A percentile compares a stretch with the other conserved stretches of the same genome.
phyloP scores from a whole-genome alignment of 108 stramenopile species.

The Licmophora abbreviata region DNA sequence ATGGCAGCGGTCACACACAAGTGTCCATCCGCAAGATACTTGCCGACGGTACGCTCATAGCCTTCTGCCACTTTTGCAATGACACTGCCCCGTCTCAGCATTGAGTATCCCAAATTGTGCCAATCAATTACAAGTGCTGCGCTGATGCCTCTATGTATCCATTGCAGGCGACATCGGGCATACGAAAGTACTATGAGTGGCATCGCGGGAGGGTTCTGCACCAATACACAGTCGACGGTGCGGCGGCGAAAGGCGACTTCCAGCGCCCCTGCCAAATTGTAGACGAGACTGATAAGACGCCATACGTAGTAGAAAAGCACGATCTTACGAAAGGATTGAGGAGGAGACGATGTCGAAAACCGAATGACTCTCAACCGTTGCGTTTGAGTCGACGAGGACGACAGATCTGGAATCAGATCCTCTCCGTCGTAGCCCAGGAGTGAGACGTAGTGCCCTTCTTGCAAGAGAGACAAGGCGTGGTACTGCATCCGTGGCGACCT shows the following conservation, averaged over 20 bases:
- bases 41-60: slow-evolving; percentile 73
- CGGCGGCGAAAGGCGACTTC: slow-evolving; percentile 25
- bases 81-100: slow-evolving; percentile 46
- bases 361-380: slow-evolving; percentile 57
- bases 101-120: slow-evolving; percentile 98
- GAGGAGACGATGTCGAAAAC: slow-evolving; percentile 39
- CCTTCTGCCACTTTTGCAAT: slow-evolving; percentile 32
- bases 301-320: slow-evolving; percentile 60
- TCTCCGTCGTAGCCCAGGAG: slow-evolving; percentile 71
- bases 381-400: background rate
- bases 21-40: slow-evolving; percentile 68
- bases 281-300: slow-evolving; percentile 34
- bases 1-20: slow-evolving; percentile 90
- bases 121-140: slow-evolving; percentile 89
- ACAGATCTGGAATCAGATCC: slow-evolving; percentile 30
- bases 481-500: slow-evolving; percentile 99
- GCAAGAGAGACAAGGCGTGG: slow-evolving; percentile 85
- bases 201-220: slow-evolving; percentile 97
- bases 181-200: slow-evolving; percentile 72
- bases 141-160: too few relatives aligned
- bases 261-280: slow-evolving; percentile 44
- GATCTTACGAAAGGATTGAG: slow-evolving; percentile 8
- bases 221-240: slow-evolving; percentile 67
- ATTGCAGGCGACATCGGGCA: slow-evolving; percentile 11
- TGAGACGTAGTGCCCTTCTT: slow-evolving; percentile 57